Percentiles rank a stretch among this genome's conserved stretches.
phyloP scores from a whole-genome alignment of 2,329 filamentous ascomycete species.

The Ophidiomyces ophidiicola region DNA sequence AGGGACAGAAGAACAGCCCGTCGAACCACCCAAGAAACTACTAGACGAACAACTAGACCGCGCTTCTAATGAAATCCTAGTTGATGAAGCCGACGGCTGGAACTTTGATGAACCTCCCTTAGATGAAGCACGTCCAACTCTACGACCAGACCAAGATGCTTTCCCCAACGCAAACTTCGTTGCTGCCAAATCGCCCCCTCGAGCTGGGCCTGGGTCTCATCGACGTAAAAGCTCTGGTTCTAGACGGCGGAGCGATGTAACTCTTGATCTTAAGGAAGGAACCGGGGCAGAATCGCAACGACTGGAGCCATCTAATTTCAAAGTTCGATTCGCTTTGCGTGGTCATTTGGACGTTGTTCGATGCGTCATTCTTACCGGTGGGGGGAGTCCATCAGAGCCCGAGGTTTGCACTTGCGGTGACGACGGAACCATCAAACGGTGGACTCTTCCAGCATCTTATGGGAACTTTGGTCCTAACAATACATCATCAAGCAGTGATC shows the following conservation, averaged over 20 bases:
- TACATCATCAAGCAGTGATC: conserved; percentile 54
- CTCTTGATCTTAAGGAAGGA: conserved; percentile 48
- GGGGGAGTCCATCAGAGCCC: conserved; percentile 86
- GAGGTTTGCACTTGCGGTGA: conserved; percentile 95
- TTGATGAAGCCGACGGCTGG: conserved; percentile 63
- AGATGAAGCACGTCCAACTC: conserved; percentile 28
- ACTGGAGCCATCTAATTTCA: conserved; percentile 66
- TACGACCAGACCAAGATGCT: conserved; percentile 68
- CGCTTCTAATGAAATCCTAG: conserved; percentile 11
- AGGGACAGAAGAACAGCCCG: conserved; percentile 1
- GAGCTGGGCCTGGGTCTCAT: conserved; percentile 52
- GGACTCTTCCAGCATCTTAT: conserved; percentile 79
- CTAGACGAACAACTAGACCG: conserved; percentile 24
- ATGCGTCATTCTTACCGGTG: conserved; percentile 91
- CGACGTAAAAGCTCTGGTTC: conserved; percentile 71
- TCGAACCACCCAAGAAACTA: conserved; percentile 40
- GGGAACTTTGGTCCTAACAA: conserved; percentile 43
- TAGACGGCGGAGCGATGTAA: conserved; percentile 50
- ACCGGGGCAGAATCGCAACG: conserved; percentile 35
- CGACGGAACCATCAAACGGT: conserved; percentile 90
- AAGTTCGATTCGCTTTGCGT: conserved; percentile 78
- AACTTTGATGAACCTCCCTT: conserved; percentile 75
- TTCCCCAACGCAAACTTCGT: conserved; percentile 73
- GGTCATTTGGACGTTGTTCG: conserved; percentile 91
- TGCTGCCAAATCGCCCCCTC: conserved; percentile 65